Evolutionary conservation across 495 filamentous ascomycete genomes (phyloP).

Genomic region (Penicillium taxi): DNA sequence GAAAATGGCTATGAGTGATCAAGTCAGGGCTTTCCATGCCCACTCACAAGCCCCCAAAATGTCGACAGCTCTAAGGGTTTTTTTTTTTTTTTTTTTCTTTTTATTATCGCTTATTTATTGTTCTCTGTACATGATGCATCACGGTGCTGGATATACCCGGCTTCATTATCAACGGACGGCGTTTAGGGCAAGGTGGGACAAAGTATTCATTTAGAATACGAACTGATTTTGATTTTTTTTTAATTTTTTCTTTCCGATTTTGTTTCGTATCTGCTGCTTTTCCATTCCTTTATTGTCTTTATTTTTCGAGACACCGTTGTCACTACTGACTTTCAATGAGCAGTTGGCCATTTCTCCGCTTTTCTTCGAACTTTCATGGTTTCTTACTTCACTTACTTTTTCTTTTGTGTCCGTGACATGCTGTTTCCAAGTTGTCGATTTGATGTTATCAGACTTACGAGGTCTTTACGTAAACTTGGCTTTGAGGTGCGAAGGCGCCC

Average conservation of each 20-base stretch:
- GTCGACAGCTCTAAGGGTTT: too few species aligned
- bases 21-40: neutral
- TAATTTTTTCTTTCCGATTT: conserved; percentile 10
- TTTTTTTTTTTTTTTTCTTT: conserved; percentile 15
- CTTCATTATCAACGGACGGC: conserved; percentile 42
- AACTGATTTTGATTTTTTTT: too few species aligned
- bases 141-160: conserved; percentile 50
- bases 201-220: conserved; percentile 25
- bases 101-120: conserved; percentile 9
- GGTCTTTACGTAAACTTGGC: too few species aligned
- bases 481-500: too few species aligned
- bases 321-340: too few species aligned
- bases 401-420: too few species aligned
- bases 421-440: too few species aligned
- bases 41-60: conserved; percentile 7
- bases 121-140: conserved; percentile 47
- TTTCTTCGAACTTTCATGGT: too few species aligned
- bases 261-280: conserved; percentile 12
- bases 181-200: conserved; percentile 27
- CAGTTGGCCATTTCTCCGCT: too few species aligned
- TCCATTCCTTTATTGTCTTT: conserved; percentile 10
- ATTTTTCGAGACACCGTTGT: conserved; percentile 19
- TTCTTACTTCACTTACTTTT: too few species aligned
- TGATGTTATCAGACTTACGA: too few species aligned
- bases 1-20: conserved; percentile 12